These are phyloP conservation scores for Mollisia scopiformis DNA, from an alignment of 2,329 filamentous ascomycete genomes.

Conservation along the genomic window DNA sequence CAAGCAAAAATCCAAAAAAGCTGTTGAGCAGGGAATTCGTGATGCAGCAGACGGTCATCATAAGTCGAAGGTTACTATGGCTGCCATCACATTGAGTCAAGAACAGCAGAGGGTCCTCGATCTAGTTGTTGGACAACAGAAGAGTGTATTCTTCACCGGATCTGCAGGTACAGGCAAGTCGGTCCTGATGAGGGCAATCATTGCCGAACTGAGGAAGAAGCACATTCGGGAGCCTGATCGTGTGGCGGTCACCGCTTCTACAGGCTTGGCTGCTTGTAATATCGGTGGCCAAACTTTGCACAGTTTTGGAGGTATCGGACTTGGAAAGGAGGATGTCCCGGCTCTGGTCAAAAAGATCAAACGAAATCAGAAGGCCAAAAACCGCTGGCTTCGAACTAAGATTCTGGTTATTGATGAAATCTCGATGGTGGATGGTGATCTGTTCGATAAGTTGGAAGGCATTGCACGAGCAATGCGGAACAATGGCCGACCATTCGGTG, in stretches of 20 bases:
- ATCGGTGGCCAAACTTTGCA: constrained; percentile 95
- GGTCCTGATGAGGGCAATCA: constrained; percentile 91
- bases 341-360: constrained; percentile 89
- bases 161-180: constrained; percentile 97
- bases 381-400: constrained; percentile 86
- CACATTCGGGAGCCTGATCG: constrained; percentile 77
- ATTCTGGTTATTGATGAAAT: constrained; percentile 92
- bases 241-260: constrained; percentile 92
- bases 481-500: constrained; percentile 90
- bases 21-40: constrained; percentile 40
- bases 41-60: constrained; percentile 46
- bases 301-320: constrained; percentile 92
- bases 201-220: constrained; percentile 77
- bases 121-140: constrained; percentile 76
- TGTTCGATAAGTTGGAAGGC: constrained; percentile 94
- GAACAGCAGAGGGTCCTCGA: constrained; percentile 86
- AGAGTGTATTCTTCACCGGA: constrained; percentile 97
- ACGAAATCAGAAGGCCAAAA: constrained; percentile 83
- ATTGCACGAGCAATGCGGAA: constrained; percentile 86
- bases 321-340: constrained; percentile 85
- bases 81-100: constrained; percentile 62
- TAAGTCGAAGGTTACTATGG: constrained; percentile 40
- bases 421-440: constrained; percentile 96
- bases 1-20: constrained; percentile 54
- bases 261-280: constrained; percentile 93